phyloP scores from a whole-genome alignment of 495 filamentous ascomycete species.

The Lophiostoma macrostomum region DNA sequence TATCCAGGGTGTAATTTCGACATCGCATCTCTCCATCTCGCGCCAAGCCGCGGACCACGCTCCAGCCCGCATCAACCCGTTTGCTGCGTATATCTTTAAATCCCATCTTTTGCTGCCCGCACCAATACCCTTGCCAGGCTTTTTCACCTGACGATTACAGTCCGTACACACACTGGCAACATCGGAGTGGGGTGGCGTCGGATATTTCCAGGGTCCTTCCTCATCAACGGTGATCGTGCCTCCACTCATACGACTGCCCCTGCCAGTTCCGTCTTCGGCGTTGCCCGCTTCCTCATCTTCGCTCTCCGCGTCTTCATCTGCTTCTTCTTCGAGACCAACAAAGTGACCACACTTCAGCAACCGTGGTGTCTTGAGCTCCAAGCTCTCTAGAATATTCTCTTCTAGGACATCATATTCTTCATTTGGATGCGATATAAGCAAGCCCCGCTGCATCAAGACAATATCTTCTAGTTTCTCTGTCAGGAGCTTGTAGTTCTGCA shows the following conservation, averaged over 20 bases:
- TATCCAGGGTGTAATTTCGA: slow-evolving; percentile 77
- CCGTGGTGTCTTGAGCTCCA: slow-evolving; percentile 71
- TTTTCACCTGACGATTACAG: slow-evolving; percentile 35
- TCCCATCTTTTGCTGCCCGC: slow-evolving; percentile 62
- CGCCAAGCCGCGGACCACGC: slow-evolving; percentile 93
- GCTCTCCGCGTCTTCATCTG: slow-evolving; percentile 17
- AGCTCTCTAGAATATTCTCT: slow-evolving; percentile 81
- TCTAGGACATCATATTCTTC: slow-evolving; percentile 90
- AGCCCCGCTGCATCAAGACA: slow-evolving; percentile 70
- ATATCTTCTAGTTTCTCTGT: slow-evolving; percentile 74
- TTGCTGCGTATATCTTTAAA: slow-evolving; percentile 86
- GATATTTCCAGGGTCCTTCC: slow-evolving; percentile 30
- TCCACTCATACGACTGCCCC: slow-evolving; percentile 44
- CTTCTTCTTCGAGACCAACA: slow-evolving; percentile 25
- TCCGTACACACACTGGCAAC: slow-evolving; percentile 32
- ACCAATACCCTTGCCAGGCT: slow-evolving; percentile 25
- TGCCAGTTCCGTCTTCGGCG: slow-evolving; percentile 14
- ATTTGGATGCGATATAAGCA: slow-evolving; percentile 83
- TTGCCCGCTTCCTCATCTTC: slow-evolving; percentile 20
- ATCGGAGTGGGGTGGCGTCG: slow-evolving; percentile 19
- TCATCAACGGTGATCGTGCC: slow-evolving; percentile 31
- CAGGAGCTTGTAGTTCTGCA: slow-evolving; percentile 70
- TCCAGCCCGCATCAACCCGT: slow-evolving; percentile 85
- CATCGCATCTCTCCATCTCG: slow-evolving; percentile 96
- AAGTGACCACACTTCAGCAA: slow-evolving; percentile 77